phyloP scores from a whole-genome alignment of 2,329 filamentous ascomycete genomes.

The Seiridium unicorne region DNA sequence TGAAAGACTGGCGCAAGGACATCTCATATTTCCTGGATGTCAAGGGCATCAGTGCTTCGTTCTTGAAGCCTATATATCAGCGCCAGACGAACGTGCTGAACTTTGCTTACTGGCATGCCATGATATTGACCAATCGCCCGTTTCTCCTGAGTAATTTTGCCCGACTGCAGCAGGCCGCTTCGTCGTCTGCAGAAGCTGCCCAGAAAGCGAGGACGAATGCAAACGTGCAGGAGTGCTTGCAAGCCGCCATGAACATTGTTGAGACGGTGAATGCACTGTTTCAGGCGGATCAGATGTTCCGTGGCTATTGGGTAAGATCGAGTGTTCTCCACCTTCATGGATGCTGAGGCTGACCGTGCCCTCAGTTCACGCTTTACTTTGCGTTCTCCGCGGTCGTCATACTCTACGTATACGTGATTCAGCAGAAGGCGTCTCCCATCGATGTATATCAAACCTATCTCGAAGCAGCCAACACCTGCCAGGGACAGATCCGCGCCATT shows the following conservation, averaged over 20 bases:
- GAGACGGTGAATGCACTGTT: conserved; percentile 36
- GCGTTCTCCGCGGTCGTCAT: conserved; percentile 26
- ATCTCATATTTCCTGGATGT: conserved; percentile 41
- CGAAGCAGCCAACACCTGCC: conserved; percentile 18
- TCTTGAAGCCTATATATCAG: conserved; percentile 47
- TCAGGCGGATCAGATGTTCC: conserved; percentile 32
- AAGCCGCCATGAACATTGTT: conserved; percentile 36
- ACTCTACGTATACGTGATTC: conserved; percentile 26
- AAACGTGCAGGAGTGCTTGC: conserved; percentile 29
- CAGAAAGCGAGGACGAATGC: conserved; percentile 13
- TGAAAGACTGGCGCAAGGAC: conserved; percentile 42
- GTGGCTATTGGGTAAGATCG: conserved; percentile 37
- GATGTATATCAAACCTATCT: conserved; percentile 12
- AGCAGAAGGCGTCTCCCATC: conserved; percentile 12
- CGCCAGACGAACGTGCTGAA: conserved; percentile 35
- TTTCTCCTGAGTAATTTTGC: conserved; percentile 28
- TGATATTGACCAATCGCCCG: conserved; percentile 30
- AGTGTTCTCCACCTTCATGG: neutral
- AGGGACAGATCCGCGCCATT: conserved; percentile 17
- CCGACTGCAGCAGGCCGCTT: conserved; percentile 13
- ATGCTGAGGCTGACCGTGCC: neutral
- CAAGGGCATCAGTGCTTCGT: conserved; percentile 37
- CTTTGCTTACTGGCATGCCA: conserved; percentile 31
- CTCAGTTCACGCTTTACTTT: conserved; percentile 21
- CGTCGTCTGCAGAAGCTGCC: conserved; percentile 10